These are phyloP conservation scores for Backusella mclennaniae DNA, from an alignment of 192 early-diverging fungal genomes.

Conservation along the genomic window DNA sequence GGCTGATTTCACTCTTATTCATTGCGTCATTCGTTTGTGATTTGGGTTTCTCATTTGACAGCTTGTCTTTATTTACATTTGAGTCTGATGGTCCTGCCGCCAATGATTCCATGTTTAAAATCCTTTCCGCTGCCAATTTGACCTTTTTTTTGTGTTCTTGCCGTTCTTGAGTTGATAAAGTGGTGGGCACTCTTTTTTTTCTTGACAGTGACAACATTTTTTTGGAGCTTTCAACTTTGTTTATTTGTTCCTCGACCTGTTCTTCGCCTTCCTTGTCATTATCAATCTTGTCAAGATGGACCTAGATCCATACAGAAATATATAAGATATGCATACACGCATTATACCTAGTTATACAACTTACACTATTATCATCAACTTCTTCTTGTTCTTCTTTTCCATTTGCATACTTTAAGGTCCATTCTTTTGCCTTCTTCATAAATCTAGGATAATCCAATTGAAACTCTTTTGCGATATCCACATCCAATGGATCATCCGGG, in stretches of 20 bases:
- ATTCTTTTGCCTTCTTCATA: slow-evolving; percentile 41
- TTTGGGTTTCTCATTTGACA: not conserved
- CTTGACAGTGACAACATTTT: not conserved
- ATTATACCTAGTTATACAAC: not conserved
- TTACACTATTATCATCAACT: not conserved
- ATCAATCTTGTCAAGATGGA: not conserved
- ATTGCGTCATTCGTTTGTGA: not conserved
- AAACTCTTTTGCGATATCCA: slow-evolving; percentile 63
- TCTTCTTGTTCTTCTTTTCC: not conserved
- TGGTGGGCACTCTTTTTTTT: not conserved
- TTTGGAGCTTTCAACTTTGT: not conserved
- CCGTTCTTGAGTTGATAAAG: not conserved
- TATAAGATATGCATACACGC: not conserved
- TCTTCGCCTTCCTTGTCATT: not conserved
- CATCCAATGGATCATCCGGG: slow-evolving; percentile 71
- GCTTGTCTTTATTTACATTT: not conserved
- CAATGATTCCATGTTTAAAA: not conserved
- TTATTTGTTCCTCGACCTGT: not conserved
- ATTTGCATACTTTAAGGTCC: slow-evolving; percentile 40
- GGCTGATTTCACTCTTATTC: not conserved
- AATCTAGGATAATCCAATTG: slow-evolving; percentile 44
- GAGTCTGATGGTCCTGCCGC: not conserved
- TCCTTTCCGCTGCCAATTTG: not conserved
- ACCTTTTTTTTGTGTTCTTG: not conserved
- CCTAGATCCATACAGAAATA: not conserved